A percentile compares a stretch with the other conserved stretches of the same genome.
These are phyloP conservation scores for Punica granatum DNA, from an alignment of 345 rosid species.

Conservation along the genomic window DNA sequence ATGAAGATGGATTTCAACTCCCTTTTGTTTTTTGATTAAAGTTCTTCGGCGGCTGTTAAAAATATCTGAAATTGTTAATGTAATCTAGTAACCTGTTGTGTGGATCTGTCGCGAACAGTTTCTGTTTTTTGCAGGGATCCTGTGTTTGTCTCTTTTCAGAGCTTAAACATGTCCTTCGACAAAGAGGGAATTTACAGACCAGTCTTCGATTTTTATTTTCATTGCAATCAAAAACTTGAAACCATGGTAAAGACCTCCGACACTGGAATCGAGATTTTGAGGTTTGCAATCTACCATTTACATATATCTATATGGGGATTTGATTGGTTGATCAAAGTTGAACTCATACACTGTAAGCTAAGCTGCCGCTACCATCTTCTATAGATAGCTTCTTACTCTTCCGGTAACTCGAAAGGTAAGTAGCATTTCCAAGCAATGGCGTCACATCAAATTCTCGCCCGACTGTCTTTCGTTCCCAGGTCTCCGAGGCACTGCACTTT, in stretches of 20 bases:
- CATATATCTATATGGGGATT: background rate
- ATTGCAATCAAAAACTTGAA: background rate
- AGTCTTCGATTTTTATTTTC: background rate
- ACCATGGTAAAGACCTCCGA: background rate
- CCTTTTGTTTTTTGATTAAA: too few species aligned
- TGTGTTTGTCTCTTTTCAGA: background rate
- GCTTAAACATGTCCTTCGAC: background rate
- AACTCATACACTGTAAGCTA: constrained; percentile 13
- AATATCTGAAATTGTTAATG: too few species aligned
- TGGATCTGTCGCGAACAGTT: too few species aligned
- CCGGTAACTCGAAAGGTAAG: constrained; percentile 25
- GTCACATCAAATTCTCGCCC: constrained; percentile 26
- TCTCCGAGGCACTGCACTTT: constrained; percentile 18
- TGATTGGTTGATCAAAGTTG: background rate
- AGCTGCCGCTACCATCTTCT: constrained; percentile 7
- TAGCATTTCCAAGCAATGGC: constrained; percentile 32
- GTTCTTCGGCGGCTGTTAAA: too few species aligned
- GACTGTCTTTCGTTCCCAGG: constrained; percentile 14
- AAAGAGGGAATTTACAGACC: background rate
- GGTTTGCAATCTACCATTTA: background rate
- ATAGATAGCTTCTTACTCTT: constrained; percentile 2
- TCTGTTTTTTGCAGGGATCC: too few species aligned
- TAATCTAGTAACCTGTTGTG: too few species aligned
- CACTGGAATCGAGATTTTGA: background rate
- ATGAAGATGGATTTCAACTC: too few species aligned